Percentiles rank a stretch among this genome's conserved stretches.
phyloP scores from a whole-genome alignment of 208 protist genomes.

The Leishmania gerbilli region DNA sequence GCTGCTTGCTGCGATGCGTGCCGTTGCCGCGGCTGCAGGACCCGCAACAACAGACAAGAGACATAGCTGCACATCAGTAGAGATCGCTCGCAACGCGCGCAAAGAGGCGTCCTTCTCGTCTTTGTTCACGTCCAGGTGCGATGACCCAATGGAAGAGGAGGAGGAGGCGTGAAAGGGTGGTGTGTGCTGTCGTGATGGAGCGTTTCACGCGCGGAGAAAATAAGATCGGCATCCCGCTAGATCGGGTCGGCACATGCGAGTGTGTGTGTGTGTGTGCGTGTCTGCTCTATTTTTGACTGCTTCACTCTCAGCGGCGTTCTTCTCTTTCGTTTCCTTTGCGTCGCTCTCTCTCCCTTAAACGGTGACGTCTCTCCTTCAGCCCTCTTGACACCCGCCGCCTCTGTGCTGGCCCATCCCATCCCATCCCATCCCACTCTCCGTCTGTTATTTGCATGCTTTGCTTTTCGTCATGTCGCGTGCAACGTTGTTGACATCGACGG shows the following conservation, averaged over 20 bases:
- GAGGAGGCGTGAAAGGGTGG: neutral
- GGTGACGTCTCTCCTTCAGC: neutral
- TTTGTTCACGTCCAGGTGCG: neutral
- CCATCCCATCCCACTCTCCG: too few species aligned
- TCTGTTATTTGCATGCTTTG: neutral
- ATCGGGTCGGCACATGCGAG: neutral
- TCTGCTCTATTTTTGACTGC: neutral
- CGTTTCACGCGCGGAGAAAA: neutral
- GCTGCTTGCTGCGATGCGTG: conserved; percentile 16
- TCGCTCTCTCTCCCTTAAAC: neutral
- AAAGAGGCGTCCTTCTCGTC: neutral
- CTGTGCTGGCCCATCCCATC: neutral
- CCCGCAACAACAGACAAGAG: neutral
- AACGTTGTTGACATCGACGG: neutral
- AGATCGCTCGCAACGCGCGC: neutral
- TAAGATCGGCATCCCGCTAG: neutral
- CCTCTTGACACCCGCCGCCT: neutral
- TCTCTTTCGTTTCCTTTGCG: neutral
- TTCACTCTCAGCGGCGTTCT: neutral
- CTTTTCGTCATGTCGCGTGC: neutral
- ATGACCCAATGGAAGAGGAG: neutral
- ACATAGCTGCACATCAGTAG: neutral
- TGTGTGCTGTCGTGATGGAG: neutral
- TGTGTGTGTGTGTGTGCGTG: too few species aligned
- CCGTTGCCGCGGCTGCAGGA: conserved; percentile 4